A percentile compares a stretch with the other conserved stretches of the same genome.
These are phyloP conservation scores for Thymus quinquecostatus DNA, from an alignment of 257 asterid species.

Conservation along the genomic window DNA sequence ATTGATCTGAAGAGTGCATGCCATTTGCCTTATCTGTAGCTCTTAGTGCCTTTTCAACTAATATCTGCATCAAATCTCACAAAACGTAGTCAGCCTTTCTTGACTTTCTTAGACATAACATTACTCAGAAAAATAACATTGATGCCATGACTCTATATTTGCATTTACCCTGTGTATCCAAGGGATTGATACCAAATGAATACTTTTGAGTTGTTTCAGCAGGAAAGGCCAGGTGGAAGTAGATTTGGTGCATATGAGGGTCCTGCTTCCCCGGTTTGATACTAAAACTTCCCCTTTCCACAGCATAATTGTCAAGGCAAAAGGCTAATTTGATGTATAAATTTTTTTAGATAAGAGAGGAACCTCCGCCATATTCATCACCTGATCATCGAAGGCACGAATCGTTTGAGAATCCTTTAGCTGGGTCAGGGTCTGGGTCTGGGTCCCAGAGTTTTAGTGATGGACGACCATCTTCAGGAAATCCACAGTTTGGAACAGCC, in stretches of 20 bases:
- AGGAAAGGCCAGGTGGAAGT: conserved; percentile 78
- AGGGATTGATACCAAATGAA: conserved; percentile 24
- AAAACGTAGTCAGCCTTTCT: not conserved
- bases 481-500: conserved; percentile 77
- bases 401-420: conserved; percentile 94
- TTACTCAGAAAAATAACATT: not conserved
- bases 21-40: not conserved
- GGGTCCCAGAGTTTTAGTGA: conserved; percentile 78
- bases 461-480: conserved; percentile 72
- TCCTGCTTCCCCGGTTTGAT: conserved; percentile 70
- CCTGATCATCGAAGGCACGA: conserved; percentile 76
- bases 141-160: conserved; percentile 1
- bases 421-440: conserved; percentile 72
- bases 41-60: not conserved
- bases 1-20: not conserved
- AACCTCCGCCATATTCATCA: conserved; percentile 99
- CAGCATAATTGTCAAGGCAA: conserved; percentile 19
- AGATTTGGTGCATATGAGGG: conserved; percentile 67
- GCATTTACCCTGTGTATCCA: conserved; percentile 13
- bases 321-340: conserved; percentile 30
- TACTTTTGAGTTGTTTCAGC: conserved; percentile 45
- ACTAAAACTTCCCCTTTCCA: conserved; percentile 31
- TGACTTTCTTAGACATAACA: not conserved
- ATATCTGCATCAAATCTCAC: not conserved
- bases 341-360: conserved; percentile 81